Evolutionary conservation across 345 rosid species (phyloP), one percentile per base, ranked within the genome.

Genomic region (Eucalyptus regnans): DNA sequence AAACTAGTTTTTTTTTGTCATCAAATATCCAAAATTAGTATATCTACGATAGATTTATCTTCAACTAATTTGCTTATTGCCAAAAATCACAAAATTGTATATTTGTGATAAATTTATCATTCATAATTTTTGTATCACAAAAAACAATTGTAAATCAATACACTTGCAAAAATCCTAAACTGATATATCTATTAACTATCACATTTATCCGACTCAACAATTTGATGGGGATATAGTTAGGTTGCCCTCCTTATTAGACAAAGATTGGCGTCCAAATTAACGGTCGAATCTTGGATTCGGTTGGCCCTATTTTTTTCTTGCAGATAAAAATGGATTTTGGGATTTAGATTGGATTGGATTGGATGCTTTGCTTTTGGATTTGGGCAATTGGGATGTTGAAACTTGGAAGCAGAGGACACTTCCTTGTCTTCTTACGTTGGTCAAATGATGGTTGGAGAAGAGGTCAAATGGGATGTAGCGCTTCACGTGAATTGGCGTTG

Each of bases 141-240:
- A 51, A 0, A 51, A 51, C 16, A 51, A 17, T 51, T 8, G 17
- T 0, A 18, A 52, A 52, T 0, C 23, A 0, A 52, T 18, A 52
- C 2, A 7, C 4, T 0, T 52, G 4, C 18, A 0, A 52, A 20
- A 52, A 18, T 52, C 9, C 0, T 20, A 0, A 52, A 52, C 0
- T 0, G 0, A 52, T 52, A 20, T 52, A 52, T 52, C 10, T 52
- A 52, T 52, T 4, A 52, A 52, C 9, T 52, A 20, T 52, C 0
- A 52, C 4, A 52, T 3, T 18, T 52, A 52, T 52, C 58, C 5
- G 3, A 52, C 1, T 52, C 58, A 52, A 18, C 4, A 52, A 52
- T 52, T 52, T 52, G 0, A 7, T 20, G 11, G 14, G 25, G 12
- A 25, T 86, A 41, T 18, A 23, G 79, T 46, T 25, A 50, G 68